Conservation (phyloP, 139 green algal species). For the Closterium sp. region DNA sequence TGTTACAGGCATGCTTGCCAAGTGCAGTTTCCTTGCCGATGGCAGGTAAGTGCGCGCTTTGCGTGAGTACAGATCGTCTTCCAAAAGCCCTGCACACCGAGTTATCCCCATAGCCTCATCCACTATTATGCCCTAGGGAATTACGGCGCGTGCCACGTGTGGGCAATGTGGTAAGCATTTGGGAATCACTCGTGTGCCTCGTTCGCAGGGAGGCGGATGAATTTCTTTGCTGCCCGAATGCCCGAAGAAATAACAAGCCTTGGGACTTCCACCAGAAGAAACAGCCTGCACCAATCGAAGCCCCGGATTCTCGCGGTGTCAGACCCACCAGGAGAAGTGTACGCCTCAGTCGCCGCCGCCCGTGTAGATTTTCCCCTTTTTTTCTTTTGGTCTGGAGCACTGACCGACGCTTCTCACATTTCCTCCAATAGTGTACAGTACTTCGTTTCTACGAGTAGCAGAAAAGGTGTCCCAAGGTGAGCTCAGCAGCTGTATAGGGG, state of each 20-base stretch:
- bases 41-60: too few relatives aligned
- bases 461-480: too few relatives aligned
- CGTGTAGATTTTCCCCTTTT: background rate
- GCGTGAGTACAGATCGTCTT: background rate
- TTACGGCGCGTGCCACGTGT: background rate
- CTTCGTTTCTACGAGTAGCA: too few relatives aligned
- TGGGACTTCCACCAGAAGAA: too few relatives aligned
- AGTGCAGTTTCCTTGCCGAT: background rate
- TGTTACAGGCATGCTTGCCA: background rate
- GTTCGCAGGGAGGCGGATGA: too few relatives aligned
- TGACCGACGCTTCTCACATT: too few relatives aligned
- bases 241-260: too few relatives aligned
- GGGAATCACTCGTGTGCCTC: background rate
- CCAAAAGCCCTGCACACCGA: background rate
- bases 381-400: background rate
- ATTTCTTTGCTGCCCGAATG: too few relatives aligned
- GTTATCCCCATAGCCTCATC: background rate
- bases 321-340: too few relatives aligned
- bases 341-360: background rate
- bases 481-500: too few relatives aligned
- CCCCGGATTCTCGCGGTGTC: background rate
- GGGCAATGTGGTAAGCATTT: background rate
- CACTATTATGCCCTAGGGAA: background rate
- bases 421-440: too few relatives aligned
- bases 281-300: too few relatives aligned